These are phyloP conservation scores for Ogataea ramenticola DNA, from an alignment of 805 yeast species.

Conservation along the genomic window DNA sequence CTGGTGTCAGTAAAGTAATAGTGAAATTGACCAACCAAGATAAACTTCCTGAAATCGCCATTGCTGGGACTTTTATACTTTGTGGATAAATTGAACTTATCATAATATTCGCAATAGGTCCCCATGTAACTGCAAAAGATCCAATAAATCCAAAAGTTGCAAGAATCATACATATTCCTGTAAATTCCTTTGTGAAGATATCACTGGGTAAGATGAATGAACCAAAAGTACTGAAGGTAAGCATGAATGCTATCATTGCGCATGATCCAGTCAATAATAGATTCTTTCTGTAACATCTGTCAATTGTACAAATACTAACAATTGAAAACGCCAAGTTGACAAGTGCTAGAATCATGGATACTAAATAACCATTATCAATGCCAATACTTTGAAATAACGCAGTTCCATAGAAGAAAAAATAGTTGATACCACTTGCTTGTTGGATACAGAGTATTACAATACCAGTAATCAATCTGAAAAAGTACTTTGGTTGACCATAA, in stretches of 20 bases:
- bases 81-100: constrained; percentile 62
- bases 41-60: constrained; percentile 49
- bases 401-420: constrained; percentile 63
- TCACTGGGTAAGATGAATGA: constrained; percentile 27
- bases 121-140: constrained; percentile 66
- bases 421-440: constrained; percentile 61
- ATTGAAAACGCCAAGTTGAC: constrained; percentile 50
- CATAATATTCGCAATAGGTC: constrained; percentile 61
- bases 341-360: constrained; percentile 47
- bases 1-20: constrained; percentile 64
- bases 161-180: constrained; percentile 49
- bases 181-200: constrained; percentile 24
- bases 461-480: constrained; percentile 23
- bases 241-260: constrained; percentile 44
- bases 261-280: constrained; percentile 42
- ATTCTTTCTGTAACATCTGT: constrained; percentile 37
- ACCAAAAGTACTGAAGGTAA: constrained; percentile 51
- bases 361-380: constrained; percentile 43
- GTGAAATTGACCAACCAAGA: constrained; percentile 61
- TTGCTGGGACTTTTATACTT: constrained; percentile 48
- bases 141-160: constrained; percentile 52
- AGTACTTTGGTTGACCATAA: constrained; percentile 23
- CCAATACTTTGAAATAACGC: constrained; percentile 47
- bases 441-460: constrained; percentile 23
- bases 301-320: constrained; percentile 40